These are phyloP conservation scores for Iberis pinnata DNA, from an alignment of 345 rosid genomes.

Conservation along the genomic window DNA sequence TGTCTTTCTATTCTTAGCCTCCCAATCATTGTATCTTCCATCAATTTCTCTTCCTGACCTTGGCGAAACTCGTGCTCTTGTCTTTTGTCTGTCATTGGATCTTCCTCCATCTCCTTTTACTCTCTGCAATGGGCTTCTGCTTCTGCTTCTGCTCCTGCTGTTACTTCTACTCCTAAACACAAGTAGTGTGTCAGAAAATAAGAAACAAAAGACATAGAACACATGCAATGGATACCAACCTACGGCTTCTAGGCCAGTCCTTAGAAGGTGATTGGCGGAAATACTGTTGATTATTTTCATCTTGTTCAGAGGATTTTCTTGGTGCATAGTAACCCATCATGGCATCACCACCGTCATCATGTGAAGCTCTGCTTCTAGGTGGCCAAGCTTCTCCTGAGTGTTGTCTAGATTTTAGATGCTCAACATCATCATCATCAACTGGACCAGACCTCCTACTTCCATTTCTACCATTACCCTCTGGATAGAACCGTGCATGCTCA, in stretches of 20 bases:
- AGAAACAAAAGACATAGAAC: neutral
- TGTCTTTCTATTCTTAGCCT: slow-evolving; percentile 42
- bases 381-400: slow-evolving; percentile 44
- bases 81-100: slow-evolving; percentile 48
- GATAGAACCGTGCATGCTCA: slow-evolving; percentile 39
- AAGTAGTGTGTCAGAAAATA: neutral
- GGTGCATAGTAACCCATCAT: slow-evolving; percentile 47
- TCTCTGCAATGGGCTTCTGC: slow-evolving; percentile 64
- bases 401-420: slow-evolving; percentile 33
- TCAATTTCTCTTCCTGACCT: slow-evolving; percentile 56
- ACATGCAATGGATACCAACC: slow-evolving; percentile 33
- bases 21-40: slow-evolving; percentile 74
- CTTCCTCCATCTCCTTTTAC: slow-evolving; percentile 64
- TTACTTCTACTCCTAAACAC: slow-evolving; percentile 35
- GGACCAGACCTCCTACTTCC: slow-evolving; percentile 43
- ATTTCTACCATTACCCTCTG: slow-evolving; percentile 39
- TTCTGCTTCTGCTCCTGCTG: slow-evolving; percentile 53
- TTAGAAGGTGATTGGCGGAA: slow-evolving; percentile 51
- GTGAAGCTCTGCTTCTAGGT: slow-evolving; percentile 47
- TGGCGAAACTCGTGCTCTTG: slow-evolving; percentile 44
- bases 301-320: slow-evolving; percentile 72
- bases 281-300: slow-evolving; percentile 60
- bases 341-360: slow-evolving; percentile 31
- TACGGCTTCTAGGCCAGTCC: slow-evolving; percentile 47
- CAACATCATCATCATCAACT: slow-evolving; percentile 22